Evolutionary conservation across 345 rosid species (phyloP).

Genomic region (Rhizophora mangle): DNA sequence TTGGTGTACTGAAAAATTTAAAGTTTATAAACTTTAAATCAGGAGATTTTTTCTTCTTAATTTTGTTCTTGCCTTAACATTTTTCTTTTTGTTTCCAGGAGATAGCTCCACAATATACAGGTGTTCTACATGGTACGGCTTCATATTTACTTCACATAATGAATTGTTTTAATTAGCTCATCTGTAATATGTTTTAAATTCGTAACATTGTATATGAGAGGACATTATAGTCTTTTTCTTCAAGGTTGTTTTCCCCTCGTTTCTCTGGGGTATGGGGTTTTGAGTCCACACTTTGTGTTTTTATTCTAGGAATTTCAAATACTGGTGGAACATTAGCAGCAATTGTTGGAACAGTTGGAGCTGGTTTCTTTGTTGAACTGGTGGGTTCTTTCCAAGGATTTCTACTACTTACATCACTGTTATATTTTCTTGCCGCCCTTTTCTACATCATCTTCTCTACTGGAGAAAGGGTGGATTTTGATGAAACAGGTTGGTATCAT

Average conservation of each 20-base stretch:
- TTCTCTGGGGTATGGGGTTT: no score
- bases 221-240: no score
- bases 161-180: slow-evolving; percentile 2
- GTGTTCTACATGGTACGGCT: slow-evolving; percentile 76
- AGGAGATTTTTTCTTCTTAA: not conserved
- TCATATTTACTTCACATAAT: not conserved
- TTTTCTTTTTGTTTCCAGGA: slow-evolving; percentile 48
- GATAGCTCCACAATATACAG: slow-evolving; percentile 84
- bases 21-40: not conserved
- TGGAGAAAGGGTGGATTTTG: slow-evolving; percentile 77
- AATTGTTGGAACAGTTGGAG: slow-evolving; percentile 89
- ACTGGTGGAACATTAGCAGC: slow-evolving; percentile 91
- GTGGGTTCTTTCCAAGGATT: slow-evolving; percentile 94
- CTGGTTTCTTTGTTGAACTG: slow-evolving; percentile 85
- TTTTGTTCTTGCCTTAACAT: slow-evolving; percentile 23
- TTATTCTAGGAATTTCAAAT: slow-evolving; percentile 69
- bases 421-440: slow-evolving; percentile 69
- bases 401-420: slow-evolving; percentile 62
- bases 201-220: not conserved
- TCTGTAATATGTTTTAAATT: not conserved
- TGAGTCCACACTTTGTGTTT: not conserved
- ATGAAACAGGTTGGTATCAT: slow-evolving; percentile 44
- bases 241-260: no score
- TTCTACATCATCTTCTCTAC: slow-evolving; percentile 74
- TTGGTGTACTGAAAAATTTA: slow-evolving; percentile 20